A percentile compares a stretch with the other conserved stretches of the same genome.
Evolutionary conservation across 2,329 filamentous ascomycete genomes (phyloP).

Genomic region (Chaetomium sp.): DNA sequence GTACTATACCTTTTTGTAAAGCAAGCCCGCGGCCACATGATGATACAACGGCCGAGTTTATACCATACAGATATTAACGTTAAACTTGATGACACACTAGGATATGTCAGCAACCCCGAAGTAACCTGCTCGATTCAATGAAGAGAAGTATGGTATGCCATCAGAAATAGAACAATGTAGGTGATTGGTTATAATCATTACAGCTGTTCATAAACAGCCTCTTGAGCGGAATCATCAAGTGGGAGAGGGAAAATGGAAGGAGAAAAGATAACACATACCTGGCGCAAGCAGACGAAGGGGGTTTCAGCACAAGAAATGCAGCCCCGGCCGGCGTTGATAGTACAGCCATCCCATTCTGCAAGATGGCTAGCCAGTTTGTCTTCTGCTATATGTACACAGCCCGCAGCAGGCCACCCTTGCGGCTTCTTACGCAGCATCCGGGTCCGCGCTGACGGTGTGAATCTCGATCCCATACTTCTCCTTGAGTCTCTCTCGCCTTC

Average conservation of each 20-base stretch:
- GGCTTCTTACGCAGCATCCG: slow-evolving; percentile 31
- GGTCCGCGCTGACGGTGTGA: slow-evolving; percentile 61
- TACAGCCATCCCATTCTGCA: slow-evolving; percentile 30
- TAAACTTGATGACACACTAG: background rate
- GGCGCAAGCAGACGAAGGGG: background rate
- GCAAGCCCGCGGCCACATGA: background rate
- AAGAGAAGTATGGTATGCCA: background rate
- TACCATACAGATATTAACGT: background rate
- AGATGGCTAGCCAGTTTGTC: slow-evolving; percentile 25
- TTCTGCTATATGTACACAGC: slow-evolving; percentile 33
- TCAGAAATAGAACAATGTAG: slow-evolving; percentile 29
- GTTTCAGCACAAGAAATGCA: background rate
- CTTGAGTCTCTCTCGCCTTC: slow-evolving; percentile 78
- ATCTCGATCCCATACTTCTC: slow-evolving; percentile 88
- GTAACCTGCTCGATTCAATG: background rate
- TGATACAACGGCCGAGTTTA: background rate
- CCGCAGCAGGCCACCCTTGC: slow-evolving; percentile 7
- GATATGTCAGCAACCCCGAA: background rate
- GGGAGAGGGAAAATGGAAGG: slow-evolving; percentile 9
- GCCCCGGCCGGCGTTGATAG: slow-evolving; percentile 4
- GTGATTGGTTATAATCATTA: slow-evolving; percentile 25
- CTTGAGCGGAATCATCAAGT: slow-evolving; percentile 31
- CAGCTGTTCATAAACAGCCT: slow-evolving; percentile 30
- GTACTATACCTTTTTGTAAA: background rate
- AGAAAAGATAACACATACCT: slow-evolving; percentile 15